phyloP scores from a whole-genome alignment of 805 yeast species.

The Candida koratica region DNA sequence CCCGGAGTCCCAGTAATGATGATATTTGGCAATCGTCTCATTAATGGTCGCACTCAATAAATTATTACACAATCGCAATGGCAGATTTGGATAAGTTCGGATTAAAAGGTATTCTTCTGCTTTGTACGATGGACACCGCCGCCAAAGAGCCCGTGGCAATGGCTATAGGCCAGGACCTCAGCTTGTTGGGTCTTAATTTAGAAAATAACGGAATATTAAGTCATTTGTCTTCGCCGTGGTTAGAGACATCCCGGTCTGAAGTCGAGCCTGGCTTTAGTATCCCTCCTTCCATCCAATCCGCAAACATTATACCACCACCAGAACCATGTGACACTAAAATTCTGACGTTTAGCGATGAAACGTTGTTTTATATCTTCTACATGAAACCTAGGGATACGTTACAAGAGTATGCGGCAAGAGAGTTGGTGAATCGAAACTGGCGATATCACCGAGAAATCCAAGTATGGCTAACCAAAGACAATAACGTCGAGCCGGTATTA shows the following conservation, averaged over 20 bases:
- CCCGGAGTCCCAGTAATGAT: constrained; percentile 96
- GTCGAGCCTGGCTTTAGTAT: constrained; percentile 78
- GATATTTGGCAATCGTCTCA: constrained; percentile 63
- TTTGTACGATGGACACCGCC: constrained; percentile 57
- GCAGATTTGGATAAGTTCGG: constrained; percentile 62
- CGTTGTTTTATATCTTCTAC: constrained; percentile 88
- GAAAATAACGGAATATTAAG: constrained; percentile 47
- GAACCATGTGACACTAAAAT: constrained; percentile 49
- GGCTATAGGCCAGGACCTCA: constrained; percentile 73
- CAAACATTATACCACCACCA: constrained; percentile 35
- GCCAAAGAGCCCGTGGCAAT: constrained; percentile 54
- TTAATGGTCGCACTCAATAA: too few species aligned
- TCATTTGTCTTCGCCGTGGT: constrained; percentile 90
- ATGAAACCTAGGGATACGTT: constrained; percentile 88
- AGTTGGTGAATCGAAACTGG: constrained; percentile 91
- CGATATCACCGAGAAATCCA: constrained; percentile 92
- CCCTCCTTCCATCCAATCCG: constrained; percentile 46
- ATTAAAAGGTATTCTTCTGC: constrained; percentile 55
- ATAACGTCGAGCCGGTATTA: constrained; percentile 82
- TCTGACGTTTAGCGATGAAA: constrained; percentile 76
- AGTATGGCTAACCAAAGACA: constrained; percentile 95
- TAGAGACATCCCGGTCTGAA: constrained; percentile 83
- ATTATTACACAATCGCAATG: constrained; percentile 12
- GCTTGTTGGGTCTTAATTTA: constrained; percentile 62
- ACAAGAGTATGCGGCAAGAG: constrained; percentile 92